These are phyloP conservation scores for Allium fistulosum DNA, from an alignment of 106 monocot species.

Conservation along the genomic window DNA sequence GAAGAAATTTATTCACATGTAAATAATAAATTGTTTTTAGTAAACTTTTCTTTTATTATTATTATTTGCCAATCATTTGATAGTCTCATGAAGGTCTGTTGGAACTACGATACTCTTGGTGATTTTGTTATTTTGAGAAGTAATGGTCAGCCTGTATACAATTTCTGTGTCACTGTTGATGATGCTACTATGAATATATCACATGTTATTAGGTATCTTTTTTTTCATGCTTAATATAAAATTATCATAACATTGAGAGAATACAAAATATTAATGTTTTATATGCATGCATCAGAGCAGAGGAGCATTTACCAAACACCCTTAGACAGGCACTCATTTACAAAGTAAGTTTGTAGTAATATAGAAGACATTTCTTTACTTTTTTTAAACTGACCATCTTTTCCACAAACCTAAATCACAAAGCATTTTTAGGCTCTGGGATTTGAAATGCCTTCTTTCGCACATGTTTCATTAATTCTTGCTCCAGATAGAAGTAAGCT, in stretches of 20 bases:
- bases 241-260: too few relatives aligned
- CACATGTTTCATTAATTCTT: conserved; percentile 97
- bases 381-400: too few relatives aligned
- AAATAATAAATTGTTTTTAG: background rate
- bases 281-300: conserved; percentile 46
- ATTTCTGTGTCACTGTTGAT: conserved; percentile 99
- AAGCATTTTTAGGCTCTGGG: conserved; percentile 65
- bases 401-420: background rate
- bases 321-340: conserved; percentile 93
- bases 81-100: conserved; percentile 92
- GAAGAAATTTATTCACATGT: too few relatives aligned
- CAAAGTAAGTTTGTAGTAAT: conserved; percentile 32
- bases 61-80: conserved; percentile 25
- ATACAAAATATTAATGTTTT: too few relatives aligned
- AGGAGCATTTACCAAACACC: conserved; percentile 98
- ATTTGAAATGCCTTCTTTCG: conserved; percentile 89
- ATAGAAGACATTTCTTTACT: too few relatives aligned
- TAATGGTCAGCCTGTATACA: conserved; percentile 98
- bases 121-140: conserved; percentile 97
- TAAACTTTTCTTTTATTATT: background rate
- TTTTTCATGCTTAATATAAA: background rate
- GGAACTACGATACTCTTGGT: conserved; percentile 89
- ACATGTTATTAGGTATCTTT: conserved; percentile 83
- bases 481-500: conserved; percentile 98
- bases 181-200: conserved; percentile 96